Evolutionary conservation across 2,329 filamentous ascomycete species (phyloP).

Genomic region (Fusarium citri): DNA sequence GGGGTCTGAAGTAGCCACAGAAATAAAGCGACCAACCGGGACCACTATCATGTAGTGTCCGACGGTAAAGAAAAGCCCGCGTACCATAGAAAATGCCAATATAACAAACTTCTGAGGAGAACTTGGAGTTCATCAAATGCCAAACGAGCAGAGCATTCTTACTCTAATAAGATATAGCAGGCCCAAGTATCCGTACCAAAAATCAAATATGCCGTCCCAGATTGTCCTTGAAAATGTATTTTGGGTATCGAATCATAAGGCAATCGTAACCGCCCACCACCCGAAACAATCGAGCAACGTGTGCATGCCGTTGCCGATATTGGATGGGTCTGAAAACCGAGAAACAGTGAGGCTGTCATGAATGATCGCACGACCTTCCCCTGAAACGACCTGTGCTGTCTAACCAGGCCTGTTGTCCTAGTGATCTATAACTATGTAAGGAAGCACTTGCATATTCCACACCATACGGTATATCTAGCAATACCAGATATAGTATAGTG

Average conservation of each 20-base stretch:
- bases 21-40: not conserved
- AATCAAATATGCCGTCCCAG: slow-evolving; percentile 30
- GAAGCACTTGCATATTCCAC: slow-evolving; percentile 13
- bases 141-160: slow-evolving; percentile 7
- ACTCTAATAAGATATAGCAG: slow-evolving; percentile 10
- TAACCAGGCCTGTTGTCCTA: slow-evolving; percentile 44
- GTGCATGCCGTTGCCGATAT: slow-evolving; percentile 8
- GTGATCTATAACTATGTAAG: slow-evolving; percentile 37
- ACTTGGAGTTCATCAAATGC: not conserved
- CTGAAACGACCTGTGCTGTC: slow-evolving; percentile 47
- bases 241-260: slow-evolving; percentile 37
- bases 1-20: not conserved
- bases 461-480: not conserved
- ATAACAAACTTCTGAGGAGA: not conserved
- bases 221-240: slow-evolving; percentile 31
- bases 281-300: slow-evolving; percentile 23
- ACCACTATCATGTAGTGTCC: not conserved
- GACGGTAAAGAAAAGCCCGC: not conserved
- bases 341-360: slow-evolving; percentile 20
- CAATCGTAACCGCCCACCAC: slow-evolving; percentile 17
- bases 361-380: slow-evolving; percentile 17
- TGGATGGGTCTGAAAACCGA: slow-evolving; percentile 13
- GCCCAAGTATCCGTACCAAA: slow-evolving; percentile 8
- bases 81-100: slow-evolving; percentile 1
- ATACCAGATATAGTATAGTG: slow-evolving; percentile 5